Base-by-base conservation (phyloP, 2,329 filamentous ascomycete species). In the Epicoccum sorghinum region DNA sequence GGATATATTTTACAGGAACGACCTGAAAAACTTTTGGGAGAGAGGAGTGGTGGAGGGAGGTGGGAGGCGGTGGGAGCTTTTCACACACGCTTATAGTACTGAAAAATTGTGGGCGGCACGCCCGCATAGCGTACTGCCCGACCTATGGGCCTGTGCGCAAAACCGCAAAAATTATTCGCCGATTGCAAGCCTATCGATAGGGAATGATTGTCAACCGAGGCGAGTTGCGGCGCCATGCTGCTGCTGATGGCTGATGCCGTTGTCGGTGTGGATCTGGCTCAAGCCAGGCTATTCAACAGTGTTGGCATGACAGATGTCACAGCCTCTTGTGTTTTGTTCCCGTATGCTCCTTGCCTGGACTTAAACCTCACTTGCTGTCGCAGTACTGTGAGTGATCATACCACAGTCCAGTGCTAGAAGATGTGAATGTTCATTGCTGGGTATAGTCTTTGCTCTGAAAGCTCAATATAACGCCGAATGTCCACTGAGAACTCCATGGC, bases 1-100 rank as follows among this genome's bases (percentile, higher is more conserved):
- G 77, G 60, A 54, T 67, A 73, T 70, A 40, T 67, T 58, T 69
- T 60, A 52, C 66, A 65, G 58, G 60, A 61, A 62, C 64, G 59
- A 66, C 64, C 64, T 63, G 61, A 60, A 64, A 63, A 58, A 61
- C 58, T 69, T 60, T 60, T 61, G 61, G 54, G 60, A 59, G 58
- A 65, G 61, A 62, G 61, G 65, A 67, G 66, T 65, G 56, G 64
- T 70, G 65, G 66, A 64, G 65, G 61, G 60, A 65, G 62, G 62
- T 66, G 66, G 59, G 63, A 65, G 66, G 59, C 50, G 46, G 53
- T 59, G 55, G 64, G 60, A 61, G 60, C 62, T 65, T 63, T 67
- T 55, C 46, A 55, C 47, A 55, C 52, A 55, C 52, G 52, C 52
- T 55, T 55, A 55, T 55, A 55, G 52, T 18, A 49, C 49, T 47